These are phyloP conservation scores for Pythium graminicola DNA, from an alignment of 352 stramenopile species.

Conservation along the genomic window DNA sequence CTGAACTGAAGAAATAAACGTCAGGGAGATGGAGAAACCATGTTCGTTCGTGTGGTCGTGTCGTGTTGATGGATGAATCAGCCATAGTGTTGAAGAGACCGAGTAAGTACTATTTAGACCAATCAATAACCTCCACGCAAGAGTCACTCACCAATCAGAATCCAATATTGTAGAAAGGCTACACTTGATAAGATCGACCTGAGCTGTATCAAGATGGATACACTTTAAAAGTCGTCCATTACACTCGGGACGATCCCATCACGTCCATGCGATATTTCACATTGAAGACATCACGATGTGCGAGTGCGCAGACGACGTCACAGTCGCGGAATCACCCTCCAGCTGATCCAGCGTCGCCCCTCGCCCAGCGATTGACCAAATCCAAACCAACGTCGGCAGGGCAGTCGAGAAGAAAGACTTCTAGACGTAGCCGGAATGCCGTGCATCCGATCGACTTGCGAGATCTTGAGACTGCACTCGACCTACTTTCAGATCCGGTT, in stretches of 20 bases:
- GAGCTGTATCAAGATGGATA: conserved; percentile 2
- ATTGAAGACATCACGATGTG: conserved; percentile 1
- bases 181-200: conserved; percentile 4
- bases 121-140: no score
- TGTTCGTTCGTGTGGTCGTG: no score
- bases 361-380: conserved; percentile 1
- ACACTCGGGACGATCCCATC: no score
- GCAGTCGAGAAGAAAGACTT: neutral
- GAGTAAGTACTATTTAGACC: no score
- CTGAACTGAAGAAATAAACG: no score
- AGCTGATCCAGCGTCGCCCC: neutral
- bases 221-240: no score
- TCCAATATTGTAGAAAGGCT: conserved; percentile 3
- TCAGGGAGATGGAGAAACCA: no score
- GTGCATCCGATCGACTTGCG: conserved; percentile 17
- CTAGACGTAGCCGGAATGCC: conserved; percentile 8
- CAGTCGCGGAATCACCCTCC: neutral
- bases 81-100: no score
- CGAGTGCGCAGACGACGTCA: neutral
- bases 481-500: neutral
- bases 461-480: conserved; percentile 13
- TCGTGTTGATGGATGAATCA: no score
- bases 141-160: neutral
- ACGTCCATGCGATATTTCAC: conserved; percentile 11
- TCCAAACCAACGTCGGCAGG: neutral